Evolutionary conservation across 192 early-diverging fungal species (phyloP), one percentile per base, ranked within the genome.

Genomic region (Jimgerdemannia flammicorona): DNA sequence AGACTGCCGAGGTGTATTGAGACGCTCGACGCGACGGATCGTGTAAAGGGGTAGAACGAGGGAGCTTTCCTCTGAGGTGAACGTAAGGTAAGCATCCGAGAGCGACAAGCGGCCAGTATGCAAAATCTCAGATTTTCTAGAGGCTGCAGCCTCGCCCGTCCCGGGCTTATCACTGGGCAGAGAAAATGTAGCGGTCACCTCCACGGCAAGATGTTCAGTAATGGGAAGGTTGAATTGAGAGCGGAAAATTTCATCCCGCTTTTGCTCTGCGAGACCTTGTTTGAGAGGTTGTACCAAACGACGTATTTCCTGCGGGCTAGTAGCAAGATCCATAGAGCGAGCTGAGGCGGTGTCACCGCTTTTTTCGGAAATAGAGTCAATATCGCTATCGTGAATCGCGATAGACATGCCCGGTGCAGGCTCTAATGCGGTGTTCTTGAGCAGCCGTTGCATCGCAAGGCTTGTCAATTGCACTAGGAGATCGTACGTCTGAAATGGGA

Each of bases 381-480:
- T 10, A 43, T 74, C 70, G 39, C 44, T 10, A 43, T 70, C 70
- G 29, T 66, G 72, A 10, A 75, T 41, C 10, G 74, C 41, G 19
- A 83, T 75, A 6, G 85, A 80, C 20, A 75, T 78, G 40, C 87
- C 87, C 6, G 89, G 89, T 17, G 92, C 88, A 19, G 90, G 90
- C 59, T 91, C 89, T 17, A 89, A 80, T 4, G 89, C 86, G 3
- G 96, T 93, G 79, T 91, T 93, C 71, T 97, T 92, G 72, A 99
- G 83, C 65, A 98, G 83, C 43, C 90, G 86, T 72, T 93, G 87
- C 95, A 98, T 97, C 4, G 96, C 93, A 69, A 93, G 82, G 66
- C 90, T 88, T 0, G 94, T 94, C 69, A 99, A 84, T 75, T 97
- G 94, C 66, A 96, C 92, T n/a, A 99, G 85, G 72, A 98, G 85